phyloP scores from a whole-genome alignment of 1,284 basidiomycete species.

The Tremellales sp. region DNA sequence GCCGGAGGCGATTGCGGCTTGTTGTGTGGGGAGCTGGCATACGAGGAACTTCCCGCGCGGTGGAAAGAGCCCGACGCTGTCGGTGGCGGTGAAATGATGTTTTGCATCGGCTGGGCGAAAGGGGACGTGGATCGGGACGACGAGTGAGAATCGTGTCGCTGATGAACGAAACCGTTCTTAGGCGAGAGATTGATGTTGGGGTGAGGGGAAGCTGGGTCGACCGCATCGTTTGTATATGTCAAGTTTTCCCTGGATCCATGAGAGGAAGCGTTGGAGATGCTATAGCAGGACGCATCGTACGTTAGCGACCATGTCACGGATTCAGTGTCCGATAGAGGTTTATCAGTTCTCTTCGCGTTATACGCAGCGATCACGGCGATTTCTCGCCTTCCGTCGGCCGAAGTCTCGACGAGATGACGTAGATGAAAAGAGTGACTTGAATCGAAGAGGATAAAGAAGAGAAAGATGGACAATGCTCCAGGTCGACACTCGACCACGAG shows the following conservation, averaged over 20 bases:
- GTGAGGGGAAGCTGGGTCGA: background rate
- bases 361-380: too few species aligned
- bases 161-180: conserved; percentile 11
- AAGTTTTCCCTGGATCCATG: conserved; percentile 10
- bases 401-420: too few species aligned
- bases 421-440: too few species aligned
- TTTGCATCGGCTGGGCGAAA: conserved; percentile 12
- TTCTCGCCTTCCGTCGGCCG: too few species aligned
- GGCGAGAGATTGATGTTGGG: background rate
- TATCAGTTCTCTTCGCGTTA: too few species aligned
- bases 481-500: too few species aligned
- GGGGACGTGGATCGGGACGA: conserved; percentile 27
- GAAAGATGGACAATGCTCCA: too few species aligned
- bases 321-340: too few species aligned
- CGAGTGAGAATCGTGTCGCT: conserved; percentile 16
- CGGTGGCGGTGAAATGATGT: conserved; percentile 20
- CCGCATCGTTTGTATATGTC: background rate
- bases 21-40: conserved; percentile 32
- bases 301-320: too few species aligned
- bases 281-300: conserved; percentile 10
- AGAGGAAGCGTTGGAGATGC: conserved; percentile 28
- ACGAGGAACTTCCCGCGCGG: conserved; percentile 15
- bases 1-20: conserved; percentile 48
- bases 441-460: too few species aligned
- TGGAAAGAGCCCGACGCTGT: conserved; percentile 9